These are phyloP conservation scores for Botrytis aclada DNA, from an alignment of 2,329 filamentous ascomycete genomes.

Conservation along the genomic window DNA sequence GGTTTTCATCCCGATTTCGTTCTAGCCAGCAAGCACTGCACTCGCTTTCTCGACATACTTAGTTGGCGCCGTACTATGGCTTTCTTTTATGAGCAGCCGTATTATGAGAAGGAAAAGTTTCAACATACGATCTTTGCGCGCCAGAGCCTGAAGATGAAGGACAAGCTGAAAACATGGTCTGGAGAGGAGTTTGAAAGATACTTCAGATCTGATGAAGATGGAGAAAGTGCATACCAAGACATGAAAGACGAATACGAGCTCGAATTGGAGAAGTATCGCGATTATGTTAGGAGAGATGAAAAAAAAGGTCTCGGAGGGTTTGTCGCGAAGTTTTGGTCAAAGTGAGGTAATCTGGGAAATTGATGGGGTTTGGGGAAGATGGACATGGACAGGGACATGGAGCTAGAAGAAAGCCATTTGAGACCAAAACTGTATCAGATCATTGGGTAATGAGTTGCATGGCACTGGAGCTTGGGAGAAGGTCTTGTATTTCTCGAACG, in stretches of 20 bases:
- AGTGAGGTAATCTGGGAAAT: neutral
- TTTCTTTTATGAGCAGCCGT: conserved; percentile 17
- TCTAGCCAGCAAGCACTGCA: neutral
- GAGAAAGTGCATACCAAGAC: neutral
- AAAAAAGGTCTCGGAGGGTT: neutral
- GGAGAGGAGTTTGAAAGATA: conserved; percentile 12
- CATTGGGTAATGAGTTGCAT: neutral
- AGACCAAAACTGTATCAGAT: neutral
- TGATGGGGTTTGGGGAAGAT: neutral
- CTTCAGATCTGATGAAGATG: neutral
- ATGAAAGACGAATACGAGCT: conserved; percentile 10
- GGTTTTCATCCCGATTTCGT: conserved; percentile 13
- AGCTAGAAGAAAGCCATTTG: neutral
- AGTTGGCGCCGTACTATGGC: conserved; percentile 15
- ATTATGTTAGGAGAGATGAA: neutral
- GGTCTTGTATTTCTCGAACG: neutral
- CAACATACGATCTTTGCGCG: conserved; percentile 5
- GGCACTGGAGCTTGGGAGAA: neutral
- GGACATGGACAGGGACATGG: neutral
- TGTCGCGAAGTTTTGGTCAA: conserved; percentile 13
- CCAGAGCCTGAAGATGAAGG: conserved; percentile 6
- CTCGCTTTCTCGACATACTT: conserved; percentile 7
- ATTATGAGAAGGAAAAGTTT: conserved; percentile 5
- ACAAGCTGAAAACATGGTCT: conserved; percentile 1
- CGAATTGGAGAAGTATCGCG: conserved; percentile 4